Evolutionary conservation across 164 flowering plant species (phyloP).

Genomic region (Euptelea pleiosperma): DNA sequence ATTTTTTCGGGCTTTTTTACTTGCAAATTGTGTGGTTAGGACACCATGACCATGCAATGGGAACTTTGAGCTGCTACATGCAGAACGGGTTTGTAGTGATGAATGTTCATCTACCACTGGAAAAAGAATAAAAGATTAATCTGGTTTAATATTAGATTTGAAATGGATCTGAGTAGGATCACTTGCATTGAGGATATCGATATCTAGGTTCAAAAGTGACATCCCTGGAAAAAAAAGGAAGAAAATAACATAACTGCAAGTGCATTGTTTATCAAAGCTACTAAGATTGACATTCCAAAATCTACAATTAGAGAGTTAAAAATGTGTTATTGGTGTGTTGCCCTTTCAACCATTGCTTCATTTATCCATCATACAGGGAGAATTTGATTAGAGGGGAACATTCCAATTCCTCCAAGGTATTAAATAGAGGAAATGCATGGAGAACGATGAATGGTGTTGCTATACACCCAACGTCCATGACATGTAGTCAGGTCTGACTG

Average conservation of each 20-base stretch:
- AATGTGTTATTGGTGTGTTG: background rate
- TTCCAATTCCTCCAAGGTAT: no score
- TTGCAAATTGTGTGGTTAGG: conserved; percentile 35
- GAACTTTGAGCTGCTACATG: conserved; percentile 66
- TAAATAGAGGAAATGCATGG: no score
- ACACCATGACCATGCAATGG: conserved; percentile 39
- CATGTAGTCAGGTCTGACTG: no score
- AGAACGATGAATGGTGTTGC: no score
- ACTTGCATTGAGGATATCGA: background rate
- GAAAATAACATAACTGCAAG: background rate
- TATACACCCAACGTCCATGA: no score
- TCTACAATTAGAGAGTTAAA: background rate
- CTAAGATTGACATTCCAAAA: background rate
- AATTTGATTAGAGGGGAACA: no score
- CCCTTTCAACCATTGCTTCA: no score
- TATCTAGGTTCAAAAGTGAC: background rate
- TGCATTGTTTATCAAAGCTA: background rate
- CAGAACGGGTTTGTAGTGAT: conserved; percentile 29
- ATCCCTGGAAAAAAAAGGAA: background rate
- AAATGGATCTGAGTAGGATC: background rate
- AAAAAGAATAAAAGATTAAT: background rate
- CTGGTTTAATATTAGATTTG: background rate
- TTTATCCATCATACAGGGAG: no score
- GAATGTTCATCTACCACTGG: conserved; percentile 24
- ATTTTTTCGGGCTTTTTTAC: conserved; percentile 21